These are phyloP conservation scores for Actinomortierella wolfii DNA, from an alignment of 371 early-diverging fungal genomes.

Conservation along the genomic window DNA sequence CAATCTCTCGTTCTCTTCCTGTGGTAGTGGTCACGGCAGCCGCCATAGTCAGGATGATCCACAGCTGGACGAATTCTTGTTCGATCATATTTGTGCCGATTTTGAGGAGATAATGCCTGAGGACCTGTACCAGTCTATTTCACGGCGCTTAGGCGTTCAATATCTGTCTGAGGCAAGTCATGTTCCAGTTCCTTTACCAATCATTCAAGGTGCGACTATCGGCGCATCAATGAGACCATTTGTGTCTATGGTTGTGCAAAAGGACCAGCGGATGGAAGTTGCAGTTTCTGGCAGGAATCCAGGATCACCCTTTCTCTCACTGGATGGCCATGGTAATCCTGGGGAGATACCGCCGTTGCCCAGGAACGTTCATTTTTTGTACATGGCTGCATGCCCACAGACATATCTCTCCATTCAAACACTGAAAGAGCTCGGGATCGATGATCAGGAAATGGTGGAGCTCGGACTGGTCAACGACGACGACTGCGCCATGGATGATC, in stretches of 20 bases:
- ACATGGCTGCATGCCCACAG: conserved; percentile 24
- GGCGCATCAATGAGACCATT: too few species aligned
- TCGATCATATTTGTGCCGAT: conserved; percentile 29
- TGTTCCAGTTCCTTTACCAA: too few species aligned
- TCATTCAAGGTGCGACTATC: too few species aligned
- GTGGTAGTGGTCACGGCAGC: too few species aligned
- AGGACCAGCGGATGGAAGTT: too few species aligned
- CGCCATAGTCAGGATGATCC: too few species aligned
- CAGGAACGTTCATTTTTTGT: conserved; percentile 22
- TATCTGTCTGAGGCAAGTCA: conserved; percentile 14
- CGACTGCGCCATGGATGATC: not conserved
- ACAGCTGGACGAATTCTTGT: not conserved
- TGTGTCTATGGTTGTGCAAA: conserved; percentile 1
- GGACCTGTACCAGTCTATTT: conserved; percentile 19
- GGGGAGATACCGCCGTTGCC: too few species aligned
- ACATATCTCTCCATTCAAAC: conserved; percentile 28
- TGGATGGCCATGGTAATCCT: conserved; percentile 6
- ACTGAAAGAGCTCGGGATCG: conserved; percentile 14
- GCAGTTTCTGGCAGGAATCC: too few species aligned
- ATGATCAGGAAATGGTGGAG: conserved; percentile 14
- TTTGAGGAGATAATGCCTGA: conserved; percentile 28
- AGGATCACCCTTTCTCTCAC: conserved; percentile 8
- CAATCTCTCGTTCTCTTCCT: too few species aligned
- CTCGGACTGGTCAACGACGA: conserved; percentile 1
- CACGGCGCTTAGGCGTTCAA: conserved; percentile 6